These are phyloP conservation scores for Coniochaeta sp. DNA, from an alignment of 2,329 filamentous ascomycete species.

Conservation along the genomic window DNA sequence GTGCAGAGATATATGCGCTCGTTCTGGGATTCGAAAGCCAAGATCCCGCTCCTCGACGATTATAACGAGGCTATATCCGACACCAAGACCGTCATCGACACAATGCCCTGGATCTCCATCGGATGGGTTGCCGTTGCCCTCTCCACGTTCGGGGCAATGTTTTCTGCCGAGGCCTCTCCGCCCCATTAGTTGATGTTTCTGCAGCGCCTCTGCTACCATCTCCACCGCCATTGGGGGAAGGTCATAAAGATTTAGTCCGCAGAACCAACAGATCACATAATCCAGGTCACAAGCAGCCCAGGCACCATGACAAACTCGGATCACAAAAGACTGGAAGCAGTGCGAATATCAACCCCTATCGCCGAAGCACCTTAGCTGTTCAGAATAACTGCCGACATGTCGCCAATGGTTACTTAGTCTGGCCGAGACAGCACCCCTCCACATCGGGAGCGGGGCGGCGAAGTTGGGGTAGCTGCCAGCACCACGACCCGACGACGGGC, in stretches of 20 bases:
- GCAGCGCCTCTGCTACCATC: background rate
- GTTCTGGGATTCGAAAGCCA: conserved; percentile 20
- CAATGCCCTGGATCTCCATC: background rate
- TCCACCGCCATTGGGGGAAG: background rate
- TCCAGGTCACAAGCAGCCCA: background rate
- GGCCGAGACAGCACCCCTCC: conserved; percentile 1
- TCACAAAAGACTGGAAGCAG: background rate
- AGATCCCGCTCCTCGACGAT: conserved; percentile 20
- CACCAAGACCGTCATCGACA: conserved; percentile 13
- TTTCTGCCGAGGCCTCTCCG: background rate
- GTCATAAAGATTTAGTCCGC: background rate
- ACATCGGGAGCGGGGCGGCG: background rate
- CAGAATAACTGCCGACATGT: background rate
- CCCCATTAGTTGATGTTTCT: background rate
- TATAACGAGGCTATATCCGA: conserved; percentile 22
- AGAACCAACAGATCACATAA: background rate
- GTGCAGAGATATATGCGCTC: conserved; percentile 17
- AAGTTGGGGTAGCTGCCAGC: background rate
- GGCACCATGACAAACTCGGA: no score
- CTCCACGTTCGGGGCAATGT: background rate
- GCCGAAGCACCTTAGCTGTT: background rate
- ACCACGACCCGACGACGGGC: background rate
- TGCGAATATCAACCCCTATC: background rate
- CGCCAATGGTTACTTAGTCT: background rate
- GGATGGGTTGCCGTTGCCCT: background rate